phyloP scores from a whole-genome alignment of 1,139 yeast genomes.

The Kodamaea derodonti region DNA sequence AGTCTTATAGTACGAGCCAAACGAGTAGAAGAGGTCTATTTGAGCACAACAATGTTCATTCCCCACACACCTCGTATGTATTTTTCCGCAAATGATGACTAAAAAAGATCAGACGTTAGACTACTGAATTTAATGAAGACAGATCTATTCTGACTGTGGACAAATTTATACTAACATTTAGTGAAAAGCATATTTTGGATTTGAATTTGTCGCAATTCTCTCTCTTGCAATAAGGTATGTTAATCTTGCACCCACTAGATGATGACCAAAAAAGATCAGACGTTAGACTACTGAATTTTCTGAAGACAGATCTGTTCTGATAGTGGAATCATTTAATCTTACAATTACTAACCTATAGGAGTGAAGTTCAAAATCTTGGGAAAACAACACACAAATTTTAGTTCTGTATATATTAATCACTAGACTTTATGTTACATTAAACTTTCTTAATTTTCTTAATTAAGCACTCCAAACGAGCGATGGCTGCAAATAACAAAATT shows the following conservation, averaged over 20 bases:
- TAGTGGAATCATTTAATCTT: neutral
- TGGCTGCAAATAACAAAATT: too few species aligned
- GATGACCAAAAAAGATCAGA: conserved; percentile 30
- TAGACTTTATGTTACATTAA: too few species aligned
- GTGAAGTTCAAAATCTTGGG: too few species aligned
- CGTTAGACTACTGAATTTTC: conserved; percentile 30
- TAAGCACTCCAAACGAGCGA: too few species aligned
- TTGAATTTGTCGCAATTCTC: neutral
- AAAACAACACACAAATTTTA: too few species aligned
- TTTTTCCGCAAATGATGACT: conserved; percentile 25
- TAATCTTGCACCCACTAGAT: conserved; percentile 7
- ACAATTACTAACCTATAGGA: conserved; percentile 1
- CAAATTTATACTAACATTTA: neutral
- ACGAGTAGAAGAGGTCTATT: conserved; percentile 1
- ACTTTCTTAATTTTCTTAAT: too few species aligned
- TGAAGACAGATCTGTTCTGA: conserved; percentile 31
- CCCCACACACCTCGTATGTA: neutral
- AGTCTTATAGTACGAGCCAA: conserved; percentile 3
- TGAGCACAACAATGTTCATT: too few species aligned
- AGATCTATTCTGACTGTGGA: conserved; percentile 23
- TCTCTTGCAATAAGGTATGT: neutral
- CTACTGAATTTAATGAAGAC: conserved; percentile 28
- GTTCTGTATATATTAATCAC: neutral
- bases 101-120: conserved; percentile 30
- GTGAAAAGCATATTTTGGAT: neutral